Percentiles rank a stretch among this genome's conserved stretches.
Evolutionary conservation across 2,329 filamentous ascomycete species (phyloP).

Genomic region (Cercospora sojina): DNA sequence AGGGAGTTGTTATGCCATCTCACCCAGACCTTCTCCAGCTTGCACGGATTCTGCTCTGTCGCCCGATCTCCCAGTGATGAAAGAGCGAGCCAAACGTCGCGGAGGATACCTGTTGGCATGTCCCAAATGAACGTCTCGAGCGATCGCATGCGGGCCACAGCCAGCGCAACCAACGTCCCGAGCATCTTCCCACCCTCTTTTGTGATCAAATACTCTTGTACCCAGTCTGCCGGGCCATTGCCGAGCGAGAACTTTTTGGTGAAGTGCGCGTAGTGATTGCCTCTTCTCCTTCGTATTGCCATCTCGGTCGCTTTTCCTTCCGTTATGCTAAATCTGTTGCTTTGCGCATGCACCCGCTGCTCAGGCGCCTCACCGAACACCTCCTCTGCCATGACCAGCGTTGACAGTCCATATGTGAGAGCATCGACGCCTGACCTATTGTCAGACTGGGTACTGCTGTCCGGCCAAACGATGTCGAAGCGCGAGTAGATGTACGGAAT

Average conservation of each 20-base stretch:
- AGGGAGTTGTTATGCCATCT: constrained; percentile 75
- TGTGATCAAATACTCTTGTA: constrained; percentile 75
- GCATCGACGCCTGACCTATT: constrained; percentile 75
- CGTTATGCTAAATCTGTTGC: constrained; percentile 30
- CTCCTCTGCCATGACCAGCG: constrained; percentile 71
- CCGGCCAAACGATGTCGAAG: constrained; percentile 87
- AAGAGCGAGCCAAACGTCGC: constrained; percentile 78
- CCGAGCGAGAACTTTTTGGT: constrained; percentile 80
- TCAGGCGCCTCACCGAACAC: constrained; percentile 55
- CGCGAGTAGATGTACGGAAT: constrained; percentile 79
- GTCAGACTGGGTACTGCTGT: constrained; percentile 62
- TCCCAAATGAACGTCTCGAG: constrained; percentile 84
- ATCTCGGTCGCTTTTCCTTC: constrained; percentile 33
- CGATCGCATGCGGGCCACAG: constrained; percentile 77
- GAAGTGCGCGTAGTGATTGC: constrained; percentile 75
- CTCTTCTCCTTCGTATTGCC: constrained; percentile 50
- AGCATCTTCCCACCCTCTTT: constrained; percentile 87
- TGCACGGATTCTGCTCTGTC: constrained; percentile 59
- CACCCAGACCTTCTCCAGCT: constrained; percentile 73
- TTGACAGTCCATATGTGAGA: constrained; percentile 77
- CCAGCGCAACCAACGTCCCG: constrained; percentile 75
- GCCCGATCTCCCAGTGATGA: constrained; percentile 64
- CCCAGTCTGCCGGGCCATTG: constrained; percentile 77
- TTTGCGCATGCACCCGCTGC: constrained; percentile 37
- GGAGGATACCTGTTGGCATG: constrained; percentile 80